Percentiles rank a stretch among this genome's conserved stretches.
Evolutionary conservation across 2,329 filamentous ascomycete species (phyloP).

Genomic region (Malbranchea cinnamomea): DNA sequence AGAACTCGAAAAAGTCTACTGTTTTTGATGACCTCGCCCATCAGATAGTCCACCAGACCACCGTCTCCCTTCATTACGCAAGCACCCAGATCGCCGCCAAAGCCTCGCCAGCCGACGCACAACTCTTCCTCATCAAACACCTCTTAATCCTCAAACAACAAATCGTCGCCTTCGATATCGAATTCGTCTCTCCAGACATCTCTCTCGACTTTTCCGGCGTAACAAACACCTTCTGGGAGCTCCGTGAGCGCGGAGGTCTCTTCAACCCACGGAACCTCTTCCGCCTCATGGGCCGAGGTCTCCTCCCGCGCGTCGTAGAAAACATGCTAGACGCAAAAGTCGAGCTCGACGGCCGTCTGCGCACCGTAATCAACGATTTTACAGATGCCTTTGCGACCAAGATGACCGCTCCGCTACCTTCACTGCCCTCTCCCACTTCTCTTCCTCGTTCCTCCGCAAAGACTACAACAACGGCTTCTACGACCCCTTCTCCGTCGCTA

Average conservation of each 20-base stretch:
- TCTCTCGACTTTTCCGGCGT: slow-evolving; percentile 52
- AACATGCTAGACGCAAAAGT: slow-evolving; percentile 59
- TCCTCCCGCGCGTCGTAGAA: slow-evolving; percentile 51
- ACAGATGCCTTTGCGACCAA: slow-evolving; percentile 41
- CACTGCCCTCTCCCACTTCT: slow-evolving; percentile 6
- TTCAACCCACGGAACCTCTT: slow-evolving; percentile 51
- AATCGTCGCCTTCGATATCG: slow-evolving; percentile 90
- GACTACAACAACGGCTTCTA: slow-evolving; percentile 4
- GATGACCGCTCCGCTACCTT: slow-evolving; percentile 38
- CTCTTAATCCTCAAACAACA: slow-evolving; percentile 91
- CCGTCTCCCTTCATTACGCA: slow-evolving; percentile 63
- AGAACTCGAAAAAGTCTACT: slow-evolving; percentile 34
- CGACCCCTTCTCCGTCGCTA: slow-evolving; percentile 5
- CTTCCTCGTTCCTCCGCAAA: slow-evolving; percentile 4
- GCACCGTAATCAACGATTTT: slow-evolving; percentile 51
- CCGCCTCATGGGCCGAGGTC: slow-evolving; percentile 40
- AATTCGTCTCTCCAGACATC: slow-evolving; percentile 51
- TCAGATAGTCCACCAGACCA: slow-evolving; percentile 81
- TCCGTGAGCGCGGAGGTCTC: slow-evolving; percentile 48
- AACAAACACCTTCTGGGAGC: slow-evolving; percentile 51
- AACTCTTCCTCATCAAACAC: slow-evolving; percentile 90
- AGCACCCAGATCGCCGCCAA: slow-evolving; percentile 54
- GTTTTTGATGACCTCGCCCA: slow-evolving; percentile 60
- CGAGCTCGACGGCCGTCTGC: slow-evolving; percentile 47
- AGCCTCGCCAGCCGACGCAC: slow-evolving; percentile 51